These are phyloP conservation scores for Kodamaea suecica DNA, from an alignment of 1,139 yeast genomes.

Conservation along the genomic window DNA sequence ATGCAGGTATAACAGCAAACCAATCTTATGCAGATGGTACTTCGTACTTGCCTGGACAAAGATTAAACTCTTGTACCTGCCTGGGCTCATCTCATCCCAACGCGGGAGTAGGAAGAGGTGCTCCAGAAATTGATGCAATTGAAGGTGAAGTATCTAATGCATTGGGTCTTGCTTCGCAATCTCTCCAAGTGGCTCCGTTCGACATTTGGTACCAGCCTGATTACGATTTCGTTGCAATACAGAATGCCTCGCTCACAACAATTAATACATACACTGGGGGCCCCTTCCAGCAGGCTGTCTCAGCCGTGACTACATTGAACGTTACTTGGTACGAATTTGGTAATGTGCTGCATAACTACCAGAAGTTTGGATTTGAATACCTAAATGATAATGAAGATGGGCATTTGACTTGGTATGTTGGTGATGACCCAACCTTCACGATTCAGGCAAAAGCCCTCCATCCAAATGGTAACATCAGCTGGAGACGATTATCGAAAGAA, in stretches of 20 bases:
- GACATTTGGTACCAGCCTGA: conserved; percentile 32
- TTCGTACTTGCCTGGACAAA: conserved; percentile 76
- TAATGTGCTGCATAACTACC: conserved; percentile 19
- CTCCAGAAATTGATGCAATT: conserved; percentile 31
- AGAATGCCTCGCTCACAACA: conserved; percentile 21
- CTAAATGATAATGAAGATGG: conserved; percentile 24
- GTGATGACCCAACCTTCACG: conserved; percentile 24
- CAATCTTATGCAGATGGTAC: conserved; percentile 82
- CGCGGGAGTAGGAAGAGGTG: conserved; percentile 28
- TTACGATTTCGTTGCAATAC: conserved; percentile 23
- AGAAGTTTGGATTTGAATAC: conserved; percentile 25
- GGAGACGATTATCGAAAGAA: conserved; percentile 26
- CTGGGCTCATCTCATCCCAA: conserved; percentile 28
- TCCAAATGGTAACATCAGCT: conserved; percentile 28
- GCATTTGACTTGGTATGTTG: conserved; percentile 27
- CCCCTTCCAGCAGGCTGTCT: conserved; percentile 28
- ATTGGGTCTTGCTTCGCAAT: conserved; percentile 27
- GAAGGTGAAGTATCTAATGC: conserved; percentile 23
- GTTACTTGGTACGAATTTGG: conserved; percentile 26
- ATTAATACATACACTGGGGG: conserved; percentile 32
- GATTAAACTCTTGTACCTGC: conserved; percentile 43
- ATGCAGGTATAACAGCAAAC: conserved; percentile 87
- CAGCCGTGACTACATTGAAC: conserved; percentile 26
- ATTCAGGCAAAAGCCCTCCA: conserved; percentile 23
- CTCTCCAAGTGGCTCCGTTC: conserved; percentile 28